Evolutionary conservation across 306 rosid genomes (phyloP), one percentile per base, ranked within the genome.

Genomic region (Albizia julibrissin): DNA sequence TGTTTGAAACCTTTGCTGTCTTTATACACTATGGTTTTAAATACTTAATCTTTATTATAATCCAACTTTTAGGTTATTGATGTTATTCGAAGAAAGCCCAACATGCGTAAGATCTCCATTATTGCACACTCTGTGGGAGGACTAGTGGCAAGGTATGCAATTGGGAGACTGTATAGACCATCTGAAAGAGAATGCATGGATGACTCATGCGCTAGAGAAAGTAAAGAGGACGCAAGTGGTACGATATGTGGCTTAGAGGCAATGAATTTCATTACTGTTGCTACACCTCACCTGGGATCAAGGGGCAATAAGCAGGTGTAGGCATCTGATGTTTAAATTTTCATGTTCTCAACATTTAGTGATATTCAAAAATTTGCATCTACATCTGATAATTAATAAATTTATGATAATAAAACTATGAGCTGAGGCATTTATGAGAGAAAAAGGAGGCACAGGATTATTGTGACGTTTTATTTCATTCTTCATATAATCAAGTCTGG

Each of bases 61-160:
- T 83, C 64, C 84, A 18, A 80, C 81, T 82, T 71, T 31, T 71
- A 96, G 98, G 93, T 96, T 77, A 85, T 75, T 64, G 93, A 91
- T 83, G 87, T 93, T 87, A 89, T 92, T 83, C 85, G 42, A 54
- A 92, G 89, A 77, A 94, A 90, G 77, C 95, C 97, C 74, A 89
- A 87, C 79, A 74, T 96, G 81, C 84, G 78, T 10, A 96, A 90
- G 80, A 88, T 96, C 80, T 96, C 99, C 43, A 92, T 96, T 69
- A 87, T 96, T 77, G 92, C 97, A 71, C 99, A 96, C 84, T 96
- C 99, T 22, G 98, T 96, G 74, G 99, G 99, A 83, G 99, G 99
- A 50, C 81, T 96, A 77, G 98, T 94, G 69, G 97, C 98, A 58
- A 89, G 99, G 59, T 94, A 92, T 88, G 93, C 97, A 70, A 88